Evolutionary conservation across 805 yeast species (phyloP), one percentile per base, ranked within the genome.

Genomic region (Jamesozyma gamospora): DNA sequence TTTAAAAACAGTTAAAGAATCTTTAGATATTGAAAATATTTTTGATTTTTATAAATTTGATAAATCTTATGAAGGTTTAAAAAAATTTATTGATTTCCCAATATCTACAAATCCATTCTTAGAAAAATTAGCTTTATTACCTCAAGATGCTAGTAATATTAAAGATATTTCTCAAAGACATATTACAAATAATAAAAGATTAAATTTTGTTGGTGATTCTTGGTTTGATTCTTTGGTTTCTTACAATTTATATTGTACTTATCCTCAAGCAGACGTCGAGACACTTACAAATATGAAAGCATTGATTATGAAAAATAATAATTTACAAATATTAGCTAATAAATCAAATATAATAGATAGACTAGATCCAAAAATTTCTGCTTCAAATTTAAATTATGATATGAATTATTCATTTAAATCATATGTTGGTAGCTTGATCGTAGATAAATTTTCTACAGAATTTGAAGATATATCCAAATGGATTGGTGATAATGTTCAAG

Each of bases 161-260:
- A 32, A 39, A 14, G 29, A 24, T 13, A 6, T 21, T 21, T 21
- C 24, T 21, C 37, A 36, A 17, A 45, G 26, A 33, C 41, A 37
- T 13, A 34, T 32, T 6, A 31, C 39, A 13, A 39, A 39, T 49
- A 81, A 86, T 56, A 95, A 86, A 64, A 66, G 94, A 33, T 66
- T 84, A 15, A 95, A 85, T 59, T 86, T 83, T 51, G 62, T 82
- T 26, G 95, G 95, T 9, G 95, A 86, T 61, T 76, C 94, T 2
- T 70, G 83, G 34, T 62, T 86, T 40, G 79, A 80, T 51, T 71
- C 69, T 41, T 62, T 77, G 19, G 74, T 80, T 27, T 76, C 94
- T 0, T 63, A 71, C 35, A 66, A 83, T 28, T 62, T 82, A n/a
- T 83, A 67, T 49, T 64, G 69, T 16, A 56, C 68, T 41, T 79